Conservation (phyloP, 2,329 filamentous ascomycete genomes). For the Colletotrichum truncatum region DNA sequence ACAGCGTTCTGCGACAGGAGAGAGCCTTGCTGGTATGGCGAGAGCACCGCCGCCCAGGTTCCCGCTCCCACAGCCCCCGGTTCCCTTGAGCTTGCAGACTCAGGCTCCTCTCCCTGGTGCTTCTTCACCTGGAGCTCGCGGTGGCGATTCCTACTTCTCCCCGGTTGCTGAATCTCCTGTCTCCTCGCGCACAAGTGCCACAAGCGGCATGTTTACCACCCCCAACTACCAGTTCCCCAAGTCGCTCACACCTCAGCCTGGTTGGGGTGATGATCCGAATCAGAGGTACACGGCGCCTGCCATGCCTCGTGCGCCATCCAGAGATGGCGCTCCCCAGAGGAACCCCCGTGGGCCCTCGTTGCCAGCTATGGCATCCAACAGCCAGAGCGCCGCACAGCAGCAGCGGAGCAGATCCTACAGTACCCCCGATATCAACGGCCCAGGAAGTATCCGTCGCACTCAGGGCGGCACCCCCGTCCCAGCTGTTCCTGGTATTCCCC, state of each 20-base stretch:
- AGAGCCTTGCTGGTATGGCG: conserved; percentile 68
- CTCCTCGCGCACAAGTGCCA: conserved; percentile 77
- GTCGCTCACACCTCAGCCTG: conserved; percentile 72
- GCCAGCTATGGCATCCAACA: conserved; percentile 71
- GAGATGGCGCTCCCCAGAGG: conserved; percentile 76
- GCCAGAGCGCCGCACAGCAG: conserved; percentile 68
- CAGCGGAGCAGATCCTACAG: conserved; percentile 89
- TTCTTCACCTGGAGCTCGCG: conserved; percentile 68
- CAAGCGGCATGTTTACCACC: conserved; percentile 75
- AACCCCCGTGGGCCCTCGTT: conserved; percentile 81
- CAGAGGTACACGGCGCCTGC: conserved; percentile 91
- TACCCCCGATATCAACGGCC: conserved; percentile 90
- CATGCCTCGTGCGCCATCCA: conserved; percentile 81
- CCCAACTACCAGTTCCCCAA: conserved; percentile 77
- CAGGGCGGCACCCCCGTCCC: conserved; percentile 66
- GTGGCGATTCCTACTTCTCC: conserved; percentile 92
- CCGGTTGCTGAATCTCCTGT: conserved; percentile 83
- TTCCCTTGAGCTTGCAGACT: conserved; percentile 75
- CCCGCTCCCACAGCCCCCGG: conserved; percentile 67
- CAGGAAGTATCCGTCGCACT: conserved; percentile 66
- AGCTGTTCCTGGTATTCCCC: conserved; percentile 79
- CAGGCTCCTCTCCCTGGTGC: conserved; percentile 48
- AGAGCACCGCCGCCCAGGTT: conserved; percentile 76
- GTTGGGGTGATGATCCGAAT: conserved; percentile 74
- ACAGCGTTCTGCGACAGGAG: conserved; percentile 79